These are phyloP conservation scores for Macrotyloma uniflorum DNA, from an alignment of 306 rosid species.

Conservation along the genomic window DNA sequence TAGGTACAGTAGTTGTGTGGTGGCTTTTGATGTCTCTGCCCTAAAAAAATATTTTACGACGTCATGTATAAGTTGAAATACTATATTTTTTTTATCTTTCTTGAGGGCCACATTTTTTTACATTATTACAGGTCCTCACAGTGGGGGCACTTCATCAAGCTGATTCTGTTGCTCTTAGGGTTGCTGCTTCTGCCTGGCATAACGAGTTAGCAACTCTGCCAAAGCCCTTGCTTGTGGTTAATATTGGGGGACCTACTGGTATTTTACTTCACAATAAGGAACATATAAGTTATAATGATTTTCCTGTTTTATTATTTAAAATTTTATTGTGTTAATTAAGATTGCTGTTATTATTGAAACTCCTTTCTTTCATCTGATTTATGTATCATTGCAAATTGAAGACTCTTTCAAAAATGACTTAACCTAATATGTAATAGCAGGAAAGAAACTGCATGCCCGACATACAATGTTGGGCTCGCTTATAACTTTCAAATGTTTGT, in stretches of 20 bases:
- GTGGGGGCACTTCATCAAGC: slow-evolving; percentile 96
- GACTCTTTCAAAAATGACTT: slow-evolving; percentile 12
- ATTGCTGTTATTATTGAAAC: background rate
- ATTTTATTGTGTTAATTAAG: background rate
- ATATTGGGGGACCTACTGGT: slow-evolving; percentile 88
- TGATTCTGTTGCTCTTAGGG: slow-evolving; percentile 70
- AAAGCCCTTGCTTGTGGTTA: slow-evolving; percentile 88
- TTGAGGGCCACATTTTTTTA: slow-evolving; percentile 33
- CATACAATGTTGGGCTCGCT: background rate
- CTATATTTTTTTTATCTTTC: slow-evolving; percentile 25
- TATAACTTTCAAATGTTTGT: slow-evolving; percentile 5
- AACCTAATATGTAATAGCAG: background rate
- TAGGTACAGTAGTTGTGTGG: slow-evolving; percentile 45
- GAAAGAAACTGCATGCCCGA: slow-evolving; percentile 23
- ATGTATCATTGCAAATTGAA: background rate
- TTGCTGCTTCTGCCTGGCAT: slow-evolving; percentile 83
- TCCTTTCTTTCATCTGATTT: slow-evolving; percentile 4
- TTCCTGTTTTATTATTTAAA: background rate
- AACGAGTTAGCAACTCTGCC: slow-evolving; percentile 72
- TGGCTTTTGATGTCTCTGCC: slow-evolving; percentile 24
- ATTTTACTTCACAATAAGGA: slow-evolving; percentile 35
- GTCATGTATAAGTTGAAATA: background rate
- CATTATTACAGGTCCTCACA: slow-evolving; percentile 69
- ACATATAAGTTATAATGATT: slow-evolving; percentile 14
- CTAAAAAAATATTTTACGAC: slow-evolving; percentile 4